Evolutionary conservation across 2,329 filamentous ascomycete species (phyloP).

Genomic region (Zymoseptoria crescenta): DNA sequence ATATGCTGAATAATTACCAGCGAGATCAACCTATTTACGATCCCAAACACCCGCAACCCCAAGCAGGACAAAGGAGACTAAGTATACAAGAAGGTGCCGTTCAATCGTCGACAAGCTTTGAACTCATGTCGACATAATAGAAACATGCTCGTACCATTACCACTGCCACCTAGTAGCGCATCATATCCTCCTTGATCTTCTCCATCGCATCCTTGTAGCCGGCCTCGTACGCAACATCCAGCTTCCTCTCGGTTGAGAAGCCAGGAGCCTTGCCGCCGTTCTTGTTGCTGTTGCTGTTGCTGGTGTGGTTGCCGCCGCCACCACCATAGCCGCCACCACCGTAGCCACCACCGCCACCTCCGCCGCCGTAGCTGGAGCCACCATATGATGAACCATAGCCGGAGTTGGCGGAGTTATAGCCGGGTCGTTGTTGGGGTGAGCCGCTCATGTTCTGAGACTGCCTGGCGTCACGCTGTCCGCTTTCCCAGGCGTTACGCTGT

Average conservation of each 20-base stretch:
- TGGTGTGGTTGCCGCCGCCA: slow-evolving; percentile 3
- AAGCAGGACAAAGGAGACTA: background rate
- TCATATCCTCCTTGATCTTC: slow-evolving; percentile 19
- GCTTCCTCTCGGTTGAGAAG: slow-evolving; percentile 17
- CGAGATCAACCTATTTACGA: background rate
- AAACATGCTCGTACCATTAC: background rate
- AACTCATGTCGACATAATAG: background rate
- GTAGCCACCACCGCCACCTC: background rate
- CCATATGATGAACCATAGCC: background rate
- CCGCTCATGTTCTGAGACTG: background rate
- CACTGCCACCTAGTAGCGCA: slow-evolving; percentile 3
- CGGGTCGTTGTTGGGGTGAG: background rate
- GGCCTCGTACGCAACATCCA: slow-evolving; percentile 19
- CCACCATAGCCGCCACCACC: background rate
- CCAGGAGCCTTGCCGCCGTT: slow-evolving; percentile 2
- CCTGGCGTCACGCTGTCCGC: background rate
- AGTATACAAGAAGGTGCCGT: background rate
- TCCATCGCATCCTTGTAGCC: slow-evolving; percentile 20
- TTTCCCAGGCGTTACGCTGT: background rate
- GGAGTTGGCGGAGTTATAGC: background rate
- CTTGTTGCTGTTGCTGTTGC: background rate
- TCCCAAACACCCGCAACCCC: background rate
- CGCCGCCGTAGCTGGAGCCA: background rate
- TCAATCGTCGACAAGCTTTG: background rate
- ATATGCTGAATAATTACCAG: background rate